Evolutionary conservation across 495 filamentous ascomycete species (phyloP).

Genomic region (Podospora didyma): DNA sequence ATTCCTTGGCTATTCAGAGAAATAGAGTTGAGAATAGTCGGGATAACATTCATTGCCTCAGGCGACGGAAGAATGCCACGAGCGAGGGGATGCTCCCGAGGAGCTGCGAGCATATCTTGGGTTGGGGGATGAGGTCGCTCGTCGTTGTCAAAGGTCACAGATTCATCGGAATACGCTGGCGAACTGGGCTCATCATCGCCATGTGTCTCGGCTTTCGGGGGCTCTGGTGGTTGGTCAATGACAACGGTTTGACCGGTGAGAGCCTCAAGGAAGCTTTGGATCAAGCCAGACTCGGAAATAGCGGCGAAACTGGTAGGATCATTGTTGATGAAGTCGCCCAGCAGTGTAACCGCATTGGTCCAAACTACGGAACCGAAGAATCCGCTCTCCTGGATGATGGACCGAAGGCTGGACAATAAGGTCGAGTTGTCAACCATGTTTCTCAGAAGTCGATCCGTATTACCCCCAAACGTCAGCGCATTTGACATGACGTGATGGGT

Average conservation of each 20-base stretch:
- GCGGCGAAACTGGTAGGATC: conserved; percentile 96
- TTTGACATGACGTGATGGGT: conserved; percentile 92
- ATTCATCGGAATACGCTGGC: conserved; percentile 31
- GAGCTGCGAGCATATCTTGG: conserved; percentile 35
- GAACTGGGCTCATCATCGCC: conserved; percentile 34
- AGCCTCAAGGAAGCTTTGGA: conserved; percentile 74
- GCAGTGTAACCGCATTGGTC: conserved; percentile 84
- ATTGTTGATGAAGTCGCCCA: conserved; percentile 97
- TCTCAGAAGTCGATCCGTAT: conserved; percentile 81
- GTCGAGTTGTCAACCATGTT: conserved; percentile 93
- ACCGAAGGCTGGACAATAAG: conserved; percentile 69
- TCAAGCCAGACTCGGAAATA: conserved; percentile 89
- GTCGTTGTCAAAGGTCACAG: conserved; percentile 39
- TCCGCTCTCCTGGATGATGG: conserved; percentile 72
- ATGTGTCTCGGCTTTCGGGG: conserved; percentile 22
- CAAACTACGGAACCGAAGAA: conserved; percentile 89
- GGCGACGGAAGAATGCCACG: conserved; percentile 74
- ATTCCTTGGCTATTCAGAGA: conserved; percentile 87
- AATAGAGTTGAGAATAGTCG: conserved; percentile 86
- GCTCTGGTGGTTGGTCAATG: conserved; percentile 31
- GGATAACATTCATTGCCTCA: conserved; percentile 82
- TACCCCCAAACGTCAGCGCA: conserved; percentile 60
- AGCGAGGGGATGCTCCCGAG: conserved; percentile 50
- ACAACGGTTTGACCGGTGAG: conserved; percentile 59
- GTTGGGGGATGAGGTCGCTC: conserved; percentile 42